These are phyloP conservation scores for Cichorium intybus DNA, from an alignment of 140 eudicot species.

Conservation along the genomic window DNA sequence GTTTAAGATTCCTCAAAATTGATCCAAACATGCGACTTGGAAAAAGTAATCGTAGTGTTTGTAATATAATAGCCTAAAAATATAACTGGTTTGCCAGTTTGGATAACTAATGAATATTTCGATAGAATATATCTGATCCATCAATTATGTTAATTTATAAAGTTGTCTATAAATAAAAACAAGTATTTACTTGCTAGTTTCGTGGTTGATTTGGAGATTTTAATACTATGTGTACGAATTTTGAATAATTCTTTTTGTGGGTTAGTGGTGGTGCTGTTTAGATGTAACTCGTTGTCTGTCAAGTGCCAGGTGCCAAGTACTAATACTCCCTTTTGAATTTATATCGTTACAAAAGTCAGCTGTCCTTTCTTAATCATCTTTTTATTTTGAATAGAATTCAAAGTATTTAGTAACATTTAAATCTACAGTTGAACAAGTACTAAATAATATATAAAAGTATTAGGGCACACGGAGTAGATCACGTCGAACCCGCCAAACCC, in stretches of 20 bases:
- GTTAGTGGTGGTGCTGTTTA: conserved; percentile 13
- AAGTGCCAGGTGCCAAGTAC: neutral
- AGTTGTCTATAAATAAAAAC: neutral
- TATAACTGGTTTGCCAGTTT: no score
- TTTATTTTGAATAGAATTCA: neutral
- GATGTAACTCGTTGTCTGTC: conserved; percentile 13
- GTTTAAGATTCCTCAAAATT: neutral
- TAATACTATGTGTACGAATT: neutral
- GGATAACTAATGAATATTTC: neutral
- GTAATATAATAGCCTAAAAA: no score
- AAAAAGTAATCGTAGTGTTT: neutral
- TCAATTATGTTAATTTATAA: neutral
- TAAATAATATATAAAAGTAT: neutral
- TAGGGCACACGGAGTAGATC: no score
- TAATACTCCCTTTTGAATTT: conserved; percentile 1
- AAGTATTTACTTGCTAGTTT: neutral
- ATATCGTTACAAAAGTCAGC: conserved; percentile 5
- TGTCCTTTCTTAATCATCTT: neutral
- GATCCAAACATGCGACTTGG: neutral
- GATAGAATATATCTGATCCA: neutral
- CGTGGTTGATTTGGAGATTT: neutral
- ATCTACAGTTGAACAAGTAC: neutral
- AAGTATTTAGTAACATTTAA: neutral
- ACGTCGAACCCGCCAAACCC: no score
- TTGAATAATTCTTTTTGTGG: neutral